Base-by-base conservation (phyloP, 805 yeast species). In the Wickerhamomyces subpelliculosus region DNA sequence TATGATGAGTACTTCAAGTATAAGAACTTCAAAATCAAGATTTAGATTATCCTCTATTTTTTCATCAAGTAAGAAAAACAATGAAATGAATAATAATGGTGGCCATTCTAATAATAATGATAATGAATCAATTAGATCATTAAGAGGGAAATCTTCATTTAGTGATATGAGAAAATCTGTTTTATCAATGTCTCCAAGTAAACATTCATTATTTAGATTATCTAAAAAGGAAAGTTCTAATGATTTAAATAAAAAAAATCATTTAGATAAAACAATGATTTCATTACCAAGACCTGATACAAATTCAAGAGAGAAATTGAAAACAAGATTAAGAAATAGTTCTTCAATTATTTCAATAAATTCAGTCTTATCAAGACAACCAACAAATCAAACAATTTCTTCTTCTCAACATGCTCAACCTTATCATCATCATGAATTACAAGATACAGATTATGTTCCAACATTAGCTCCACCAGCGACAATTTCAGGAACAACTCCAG, bases 211-310 rank as follows among this genome's bases (percentile, higher is more conserved):
- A 17, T 43, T 49, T 31, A 38, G 49, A 41, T 32, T 53, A 33
- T 43, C 42, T 4, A 50, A 46, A 37, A 51, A 49, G 36, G 54
- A 50, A 5, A 48, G 55, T 4, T 32, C 48, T 0, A 45, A 37
- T n/a, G 55, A 53, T 22, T 36, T 52, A 20, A 49, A 48, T 30
- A 39, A 36, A 20, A 42, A 42, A 17, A 41, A 43, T 19, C 36
- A 48, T 6, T 26, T 57, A 33, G 64, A 58, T 37, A 64, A 62
- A 40, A 49, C 61, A 8, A 64, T 62, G 59, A 78, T 79, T 13
- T 78, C 84, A 4, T 56, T 75, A 39, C 86, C 85, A 1, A 47
- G 40, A 36, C 78, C 81, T 7, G 75, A 72, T 40, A 72, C 70
- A 27, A 68, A 67, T 11, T 71, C 83, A 13, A 64, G 76, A 26